A percentile compares a stretch with the other conserved stretches of the same genome.
Evolutionary conservation across 1,139 yeast species (phyloP).

Genomic region (Hemisphaericaspora lyxosophila): DNA sequence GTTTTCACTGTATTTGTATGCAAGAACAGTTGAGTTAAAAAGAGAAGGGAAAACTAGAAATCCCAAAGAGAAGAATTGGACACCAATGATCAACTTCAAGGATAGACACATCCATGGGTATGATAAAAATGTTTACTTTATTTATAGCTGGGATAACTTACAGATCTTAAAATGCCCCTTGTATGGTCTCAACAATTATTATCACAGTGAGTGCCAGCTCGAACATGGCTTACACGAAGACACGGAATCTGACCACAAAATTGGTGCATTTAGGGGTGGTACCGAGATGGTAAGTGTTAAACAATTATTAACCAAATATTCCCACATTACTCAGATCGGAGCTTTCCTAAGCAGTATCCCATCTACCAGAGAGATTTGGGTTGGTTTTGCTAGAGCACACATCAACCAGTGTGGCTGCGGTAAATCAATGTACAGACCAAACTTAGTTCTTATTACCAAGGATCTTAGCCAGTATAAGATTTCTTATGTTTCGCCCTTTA

Average conservation of each 20-base stretch:
- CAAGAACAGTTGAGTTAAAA: not conserved
- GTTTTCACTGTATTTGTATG: not conserved
- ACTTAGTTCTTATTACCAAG: slow-evolving; percentile 36
- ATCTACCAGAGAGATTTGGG: slow-evolving; percentile 40
- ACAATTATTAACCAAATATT: slow-evolving; percentile 12
- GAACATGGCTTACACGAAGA: not conserved
- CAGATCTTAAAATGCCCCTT: slow-evolving; percentile 35
- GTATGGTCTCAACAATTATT: not conserved
- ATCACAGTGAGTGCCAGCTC: not conserved
- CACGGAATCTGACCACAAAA: slow-evolving; percentile 6
- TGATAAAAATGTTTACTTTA: slow-evolving; percentile 31
- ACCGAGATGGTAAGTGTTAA: slow-evolving; percentile 23
- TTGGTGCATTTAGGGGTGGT: slow-evolving; percentile 34
- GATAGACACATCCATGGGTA: slow-evolving; percentile 17
- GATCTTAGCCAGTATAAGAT: slow-evolving; percentile 35
- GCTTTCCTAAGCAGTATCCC: slow-evolving; percentile 15
- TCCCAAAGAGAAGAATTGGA: slow-evolving; percentile 36
- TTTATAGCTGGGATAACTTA: slow-evolving; percentile 38
- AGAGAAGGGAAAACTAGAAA: not conserved
- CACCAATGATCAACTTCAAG: slow-evolving; percentile 31
- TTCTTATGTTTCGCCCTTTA: slow-evolving; percentile 28
- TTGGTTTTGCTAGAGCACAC: slow-evolving; percentile 50
- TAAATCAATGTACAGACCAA: slow-evolving; percentile 45
- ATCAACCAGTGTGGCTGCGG: slow-evolving; percentile 49
- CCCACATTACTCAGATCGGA: slow-evolving; percentile 3